phyloP scores from a whole-genome alignment of 1,284 basidiomycete genomes.

The Ganoderma boninense region DNA sequence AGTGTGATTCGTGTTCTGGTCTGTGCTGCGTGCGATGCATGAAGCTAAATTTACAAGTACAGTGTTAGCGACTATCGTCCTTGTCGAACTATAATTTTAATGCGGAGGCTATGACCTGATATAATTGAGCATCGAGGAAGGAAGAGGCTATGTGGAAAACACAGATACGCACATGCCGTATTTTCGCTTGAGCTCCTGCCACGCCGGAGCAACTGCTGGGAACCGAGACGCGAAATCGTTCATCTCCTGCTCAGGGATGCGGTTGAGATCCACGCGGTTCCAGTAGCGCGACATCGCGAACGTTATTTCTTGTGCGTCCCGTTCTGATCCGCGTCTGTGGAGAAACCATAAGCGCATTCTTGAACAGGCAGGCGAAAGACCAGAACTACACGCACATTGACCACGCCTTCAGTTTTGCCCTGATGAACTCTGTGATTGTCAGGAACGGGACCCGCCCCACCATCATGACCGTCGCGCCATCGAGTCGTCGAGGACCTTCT shows the following conservation, averaged over 20 bases:
- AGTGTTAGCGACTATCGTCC: conserved; percentile 15
- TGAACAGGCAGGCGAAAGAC: conserved; percentile 22
- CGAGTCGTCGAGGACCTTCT: conserved; percentile 76
- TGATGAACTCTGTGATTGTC: conserved; percentile 79
- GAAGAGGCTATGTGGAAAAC: conserved; percentile 1
- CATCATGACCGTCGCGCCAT: conserved; percentile 67
- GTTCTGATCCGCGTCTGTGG: conserved; percentile 66
- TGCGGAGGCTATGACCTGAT: conserved; percentile 24
- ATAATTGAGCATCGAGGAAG: conserved; percentile 11
- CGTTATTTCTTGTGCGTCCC: conserved; percentile 76
- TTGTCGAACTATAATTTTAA: conserved; percentile 15
- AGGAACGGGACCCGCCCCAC: conserved; percentile 77
- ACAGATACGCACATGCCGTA: conserved; percentile 55
- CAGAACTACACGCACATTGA: conserved; percentile 62
- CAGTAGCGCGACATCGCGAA: conserved; percentile 75
- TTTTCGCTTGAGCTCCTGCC: conserved; percentile 74
- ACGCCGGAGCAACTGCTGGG: conserved; percentile 64
- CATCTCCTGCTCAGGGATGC: conserved; percentile 84
- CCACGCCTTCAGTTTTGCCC: conserved; percentile 82
- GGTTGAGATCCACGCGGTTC: conserved; percentile 81
- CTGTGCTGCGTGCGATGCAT: conserved; percentile 4
- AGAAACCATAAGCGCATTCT: conserved; percentile 13
- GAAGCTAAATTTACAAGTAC: conserved; percentile 20
- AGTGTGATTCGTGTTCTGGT: not conserved
- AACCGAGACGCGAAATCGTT: conserved; percentile 68